Percentiles rank a stretch among this genome's conserved stretches.
phyloP scores from a whole-genome alignment of 352 stramenopile genomes.

The Phytophthora boehmeriae region DNA sequence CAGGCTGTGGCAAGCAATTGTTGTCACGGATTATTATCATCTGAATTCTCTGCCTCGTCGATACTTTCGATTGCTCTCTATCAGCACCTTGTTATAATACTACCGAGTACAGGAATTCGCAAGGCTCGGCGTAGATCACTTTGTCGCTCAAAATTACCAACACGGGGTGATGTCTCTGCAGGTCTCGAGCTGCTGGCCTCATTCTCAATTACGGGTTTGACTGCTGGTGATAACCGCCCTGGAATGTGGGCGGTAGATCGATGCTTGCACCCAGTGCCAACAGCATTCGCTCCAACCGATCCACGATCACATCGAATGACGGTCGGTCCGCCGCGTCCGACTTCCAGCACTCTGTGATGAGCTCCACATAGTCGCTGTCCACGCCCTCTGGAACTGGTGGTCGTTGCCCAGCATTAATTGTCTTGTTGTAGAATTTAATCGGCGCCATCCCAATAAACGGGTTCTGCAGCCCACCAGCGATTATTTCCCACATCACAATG shows the following conservation, averaged over 20 bases:
- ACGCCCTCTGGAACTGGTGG: constrained; percentile 71
- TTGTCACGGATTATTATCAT: constrained; percentile 30
- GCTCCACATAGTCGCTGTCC: constrained; percentile 72
- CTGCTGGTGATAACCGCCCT: constrained; percentile 80
- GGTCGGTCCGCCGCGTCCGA: constrained; percentile 75
- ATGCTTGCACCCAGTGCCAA: constrained; percentile 78
- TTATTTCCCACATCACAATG: constrained; percentile 92
- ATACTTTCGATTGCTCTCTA: constrained; percentile 41
- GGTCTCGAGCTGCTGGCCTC: constrained; percentile 2
- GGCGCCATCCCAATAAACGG: constrained; percentile 90
- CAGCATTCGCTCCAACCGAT: constrained; percentile 75
- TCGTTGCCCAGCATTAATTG: constrained; percentile 75
- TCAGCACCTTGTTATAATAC: constrained; percentile 43
- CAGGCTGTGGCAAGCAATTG: constrained; percentile 4
- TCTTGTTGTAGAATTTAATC: constrained; percentile 92
- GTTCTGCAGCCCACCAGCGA: constrained; percentile 79
- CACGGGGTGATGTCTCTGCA: constrained; percentile 23
- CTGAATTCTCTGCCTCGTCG: constrained; percentile 34
- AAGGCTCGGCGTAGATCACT: constrained; percentile 14
- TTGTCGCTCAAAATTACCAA: constrained; percentile 42
- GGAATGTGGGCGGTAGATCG: constrained; percentile 83
- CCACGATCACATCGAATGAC: constrained; percentile 80
- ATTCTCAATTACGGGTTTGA: constrained; percentile 31
- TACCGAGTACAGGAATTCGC: constrained; percentile 37
- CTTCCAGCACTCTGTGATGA: constrained; percentile 87